Evolutionary conservation across 148 eudicot species (phyloP).

Genomic region (Simmondsia chinensis): DNA sequence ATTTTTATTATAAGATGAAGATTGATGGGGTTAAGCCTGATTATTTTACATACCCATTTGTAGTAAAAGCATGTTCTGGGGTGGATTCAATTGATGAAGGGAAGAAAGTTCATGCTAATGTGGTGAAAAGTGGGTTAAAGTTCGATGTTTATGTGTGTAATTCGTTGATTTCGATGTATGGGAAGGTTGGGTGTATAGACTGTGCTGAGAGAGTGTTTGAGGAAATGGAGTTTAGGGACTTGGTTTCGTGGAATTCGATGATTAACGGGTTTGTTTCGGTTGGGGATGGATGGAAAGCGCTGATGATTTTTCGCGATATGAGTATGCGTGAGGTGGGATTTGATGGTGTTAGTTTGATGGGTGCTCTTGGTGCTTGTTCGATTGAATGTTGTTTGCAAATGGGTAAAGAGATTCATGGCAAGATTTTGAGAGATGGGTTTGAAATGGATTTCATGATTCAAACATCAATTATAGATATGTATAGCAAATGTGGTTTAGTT

Average conservation of each 20-base stretch:
- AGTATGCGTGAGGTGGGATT: constrained; percentile 18
- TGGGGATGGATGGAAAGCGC: constrained; percentile 36
- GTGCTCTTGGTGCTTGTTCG: constrained; percentile 53
- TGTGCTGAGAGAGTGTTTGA: constrained; percentile 41
- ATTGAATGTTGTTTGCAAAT: constrained; percentile 18
- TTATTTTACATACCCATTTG: constrained; percentile 67
- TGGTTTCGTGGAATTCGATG: constrained; percentile 81
- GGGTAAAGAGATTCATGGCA: constrained; percentile 64
- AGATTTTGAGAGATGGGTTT: constrained; percentile 31
- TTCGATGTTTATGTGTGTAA: constrained; percentile 42
- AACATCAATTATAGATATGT: constrained; percentile 67
- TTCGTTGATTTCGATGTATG: constrained; percentile 55
- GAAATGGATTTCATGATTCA: constrained; percentile 44
- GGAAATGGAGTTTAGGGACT: constrained; percentile 40
- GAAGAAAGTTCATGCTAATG: constrained; percentile 39
- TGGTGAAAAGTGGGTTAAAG: constrained; percentile 50
- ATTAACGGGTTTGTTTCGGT: constrained; percentile 56
- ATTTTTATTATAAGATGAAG: constrained; percentile 40
- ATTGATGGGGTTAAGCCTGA: constrained; percentile 39
- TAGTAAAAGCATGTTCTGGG: constrained; percentile 61
- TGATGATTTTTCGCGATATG: constrained; percentile 35
- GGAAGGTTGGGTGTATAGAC: constrained; percentile 39
- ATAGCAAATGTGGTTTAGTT: constrained; percentile 44
- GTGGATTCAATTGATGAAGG: constrained; percentile 32
- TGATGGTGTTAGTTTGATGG: constrained; percentile 51